Percentiles rank a stretch among this genome's conserved stretches.
These are phyloP conservation scores for Russula lepida DNA, from an alignment of 768 basidiomycete species.

Conservation along the genomic window DNA sequence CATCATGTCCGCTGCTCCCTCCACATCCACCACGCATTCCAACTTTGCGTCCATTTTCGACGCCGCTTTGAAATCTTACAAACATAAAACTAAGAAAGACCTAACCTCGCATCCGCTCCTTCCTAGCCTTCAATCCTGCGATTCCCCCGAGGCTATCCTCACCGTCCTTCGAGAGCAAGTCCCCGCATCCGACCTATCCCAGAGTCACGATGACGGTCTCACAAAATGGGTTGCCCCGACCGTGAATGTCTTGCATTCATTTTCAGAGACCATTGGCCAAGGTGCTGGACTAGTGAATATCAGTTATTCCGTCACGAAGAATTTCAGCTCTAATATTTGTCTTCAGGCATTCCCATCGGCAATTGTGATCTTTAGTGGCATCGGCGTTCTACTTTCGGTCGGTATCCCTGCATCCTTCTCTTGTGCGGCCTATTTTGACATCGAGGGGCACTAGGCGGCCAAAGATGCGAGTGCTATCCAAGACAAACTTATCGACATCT, in stretches of 20 bases:
- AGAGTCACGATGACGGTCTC: background rate
- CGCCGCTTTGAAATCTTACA: background rate
- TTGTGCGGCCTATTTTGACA: background rate
- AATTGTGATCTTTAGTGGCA: background rate
- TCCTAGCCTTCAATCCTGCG: background rate
- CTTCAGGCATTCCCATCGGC: background rate
- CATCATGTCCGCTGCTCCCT: background rate
- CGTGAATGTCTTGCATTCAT: background rate
- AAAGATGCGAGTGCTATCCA: background rate
- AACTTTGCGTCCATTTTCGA: background rate
- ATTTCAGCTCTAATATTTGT: background rate
- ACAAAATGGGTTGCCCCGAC: background rate
- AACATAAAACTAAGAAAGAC: background rate
- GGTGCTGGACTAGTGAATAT: background rate
- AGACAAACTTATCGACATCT: background rate
- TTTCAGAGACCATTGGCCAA: background rate
- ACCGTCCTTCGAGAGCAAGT: background rate
- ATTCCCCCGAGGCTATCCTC: background rate
- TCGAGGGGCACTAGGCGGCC: background rate
- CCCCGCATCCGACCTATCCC: background rate
- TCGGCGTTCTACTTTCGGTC: background rate
- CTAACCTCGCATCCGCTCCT: background rate
- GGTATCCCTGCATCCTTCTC: background rate
- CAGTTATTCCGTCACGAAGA: background rate
- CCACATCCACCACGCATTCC: background rate